These are phyloP conservation scores for Medicago truncatula DNA, from an alignment of 306 rosid species.

Conservation along the genomic window MtrunA17r5.0-ANR NC_053043.1:44375501-44376000, in stretches of 20 bases:
- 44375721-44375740: constrained; percentile 15
- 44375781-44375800: constrained; percentile 26
- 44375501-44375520: background rate
- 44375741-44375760: background rate
- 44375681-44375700: constrained; percentile 26
- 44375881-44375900: constrained; percentile 12
- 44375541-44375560: constrained; percentile 38
- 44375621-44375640: constrained; percentile 25
- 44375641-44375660: constrained; percentile 31
- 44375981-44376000: constrained; percentile 21
- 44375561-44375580: constrained; percentile 10
- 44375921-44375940: constrained; percentile 5
- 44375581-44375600: background rate
- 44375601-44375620: constrained; percentile 28
- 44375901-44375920: background rate
- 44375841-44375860: constrained; percentile 18
- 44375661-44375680: constrained; percentile 7
- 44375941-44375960: constrained; percentile 13
- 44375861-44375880: constrained; percentile 12
- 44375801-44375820: constrained; percentile 22
- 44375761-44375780: constrained; percentile 11
- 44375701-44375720: constrained; percentile 31
- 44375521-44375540: background rate
- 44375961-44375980: constrained; percentile 35
- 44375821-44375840: constrained; percentile 23